These are phyloP conservation scores for Lycium ferocissimum DNA, from an alignment of 257 asterid species.

Conservation along the genomic window DNA sequence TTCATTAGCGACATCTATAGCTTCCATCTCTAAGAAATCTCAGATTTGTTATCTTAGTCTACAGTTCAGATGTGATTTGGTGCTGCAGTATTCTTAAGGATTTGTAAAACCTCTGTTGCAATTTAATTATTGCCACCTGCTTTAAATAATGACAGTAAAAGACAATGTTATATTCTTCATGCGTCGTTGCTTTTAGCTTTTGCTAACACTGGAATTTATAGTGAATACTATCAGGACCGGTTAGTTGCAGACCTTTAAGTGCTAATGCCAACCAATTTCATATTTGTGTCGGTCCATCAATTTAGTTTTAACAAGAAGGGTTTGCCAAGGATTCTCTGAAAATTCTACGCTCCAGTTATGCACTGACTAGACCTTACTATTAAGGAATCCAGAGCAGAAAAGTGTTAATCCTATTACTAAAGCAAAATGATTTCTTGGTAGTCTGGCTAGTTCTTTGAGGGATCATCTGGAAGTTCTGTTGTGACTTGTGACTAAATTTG, in stretches of 20 bases:
- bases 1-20: neutral
- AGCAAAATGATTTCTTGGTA: neutral
- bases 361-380: neutral
- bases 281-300: neutral
- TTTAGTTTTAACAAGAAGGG: neutral
- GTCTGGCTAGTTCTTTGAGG: conserved; percentile 17
- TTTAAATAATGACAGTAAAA: conserved; percentile 2
- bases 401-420: neutral
- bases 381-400: neutral
- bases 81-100: conserved; percentile 8
- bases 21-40: neutral
- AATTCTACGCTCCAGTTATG: neutral
- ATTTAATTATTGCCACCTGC: neutral
- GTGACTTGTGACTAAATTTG: neutral
- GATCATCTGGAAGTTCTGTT: conserved; percentile 7
- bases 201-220: neutral
- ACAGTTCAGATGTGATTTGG: conserved; percentile 7
- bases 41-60: neutral
- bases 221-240: neutral
- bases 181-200: conserved; percentile 16
- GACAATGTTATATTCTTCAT: conserved; percentile 1
- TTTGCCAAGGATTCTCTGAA: neutral
- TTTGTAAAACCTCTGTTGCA: neutral
- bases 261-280: neutral
- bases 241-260: neutral